Base-by-base conservation (phyloP, 73 alveolate genomes). In the Blepharisma stoltei region DNA sequence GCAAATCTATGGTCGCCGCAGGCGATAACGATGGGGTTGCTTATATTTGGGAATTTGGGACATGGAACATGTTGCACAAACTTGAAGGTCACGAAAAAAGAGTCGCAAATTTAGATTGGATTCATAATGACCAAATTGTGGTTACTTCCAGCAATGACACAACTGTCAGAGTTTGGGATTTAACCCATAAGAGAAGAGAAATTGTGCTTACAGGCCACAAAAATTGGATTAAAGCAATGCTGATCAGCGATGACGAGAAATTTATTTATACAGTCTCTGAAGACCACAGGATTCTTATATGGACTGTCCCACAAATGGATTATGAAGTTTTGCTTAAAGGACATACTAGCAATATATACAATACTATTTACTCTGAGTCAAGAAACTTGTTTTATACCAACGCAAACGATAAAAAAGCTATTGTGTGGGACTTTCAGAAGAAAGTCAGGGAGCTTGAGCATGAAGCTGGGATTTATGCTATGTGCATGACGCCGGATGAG, bases 231-330 rank as follows among this genome's bases (percentile, higher is more conserved):
- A 60, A 60, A 25, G 18, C 37, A n/a, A 14, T 60, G 14, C 38
- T 8, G 46, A 25, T 60, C 73, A 14, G 46, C 5, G 46, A 25
- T 14, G 73, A 60, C 4, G 18, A 60, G 18, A 60, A 60, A 25
- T 60, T 20, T 4, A 60, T 60, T 25, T 60, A 60, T 25, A 14
- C 73, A 20, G 23, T 60, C 5, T n/a, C 73, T 11, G 73, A 60
- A 38, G 23, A 60, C 5, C 23, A 14, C 4, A 60, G 23, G 46
- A 60, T 60, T 9, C 38, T 60, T 4, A 60, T 14, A 14, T 60
- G 73, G 47, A 14, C 0, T 25, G 14, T 60, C 47, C 73, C 73
- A 25, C 11, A 20, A 60, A 14, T 60, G n/a, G 73, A 60, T 47
- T 20, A 14, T 60, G 14, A n/a, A n/a, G 14, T n/a, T 0, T 47